Evolutionary conservation across 495 filamentous ascomycete genomes (phyloP).

Genomic region (Podospora conica): DNA sequence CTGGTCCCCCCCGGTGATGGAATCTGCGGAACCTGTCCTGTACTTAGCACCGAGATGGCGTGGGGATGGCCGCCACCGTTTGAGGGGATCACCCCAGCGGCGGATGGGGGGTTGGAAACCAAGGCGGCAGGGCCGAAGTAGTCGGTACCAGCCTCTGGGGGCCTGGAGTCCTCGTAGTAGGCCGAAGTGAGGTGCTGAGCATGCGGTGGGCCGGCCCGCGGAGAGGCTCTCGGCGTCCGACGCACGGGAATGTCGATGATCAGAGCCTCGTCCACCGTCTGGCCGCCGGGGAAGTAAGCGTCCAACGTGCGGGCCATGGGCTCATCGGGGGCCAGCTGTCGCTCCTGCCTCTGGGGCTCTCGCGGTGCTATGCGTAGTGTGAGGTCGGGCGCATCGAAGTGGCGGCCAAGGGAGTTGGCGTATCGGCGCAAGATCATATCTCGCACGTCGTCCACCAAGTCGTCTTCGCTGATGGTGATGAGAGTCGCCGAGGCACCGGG

Average conservation of each 20-base stretch:
- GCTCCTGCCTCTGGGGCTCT: slow-evolving; percentile 68
- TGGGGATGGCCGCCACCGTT: slow-evolving; percentile 34
- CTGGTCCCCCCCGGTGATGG: slow-evolving; percentile 73
- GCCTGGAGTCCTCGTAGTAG: slow-evolving; percentile 60
- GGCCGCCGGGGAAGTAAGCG: slow-evolving; percentile 80
- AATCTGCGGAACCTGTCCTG: slow-evolving; percentile 70
- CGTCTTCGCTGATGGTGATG: slow-evolving; percentile 77
- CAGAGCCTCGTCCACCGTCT: slow-evolving; percentile 83
- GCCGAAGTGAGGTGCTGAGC: slow-evolving; percentile 35
- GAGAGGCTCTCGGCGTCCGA: slow-evolving; percentile 79
- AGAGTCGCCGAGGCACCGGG: slow-evolving; percentile 78
- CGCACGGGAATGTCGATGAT: slow-evolving; percentile 79
- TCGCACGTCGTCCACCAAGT: slow-evolving; percentile 89
- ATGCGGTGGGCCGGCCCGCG: slow-evolving; percentile 46
- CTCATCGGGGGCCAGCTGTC: slow-evolving; percentile 79
- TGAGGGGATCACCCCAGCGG: slow-evolving; percentile 20
- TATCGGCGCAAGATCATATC: slow-evolving; percentile 92
- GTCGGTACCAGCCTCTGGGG: slow-evolving; percentile 67
- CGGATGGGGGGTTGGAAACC: slow-evolving; percentile 35
- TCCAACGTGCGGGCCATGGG: slow-evolving; percentile 72
- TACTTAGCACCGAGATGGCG: slow-evolving; percentile 72
- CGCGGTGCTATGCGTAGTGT: slow-evolving; percentile 80
- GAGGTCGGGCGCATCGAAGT: slow-evolving; percentile 86
- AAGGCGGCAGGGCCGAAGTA: slow-evolving; percentile 87
- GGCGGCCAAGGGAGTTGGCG: slow-evolving; percentile 80